Conservation (phyloP, 164 flowering plant genomes). For the Dillenia turbinata region DNA sequence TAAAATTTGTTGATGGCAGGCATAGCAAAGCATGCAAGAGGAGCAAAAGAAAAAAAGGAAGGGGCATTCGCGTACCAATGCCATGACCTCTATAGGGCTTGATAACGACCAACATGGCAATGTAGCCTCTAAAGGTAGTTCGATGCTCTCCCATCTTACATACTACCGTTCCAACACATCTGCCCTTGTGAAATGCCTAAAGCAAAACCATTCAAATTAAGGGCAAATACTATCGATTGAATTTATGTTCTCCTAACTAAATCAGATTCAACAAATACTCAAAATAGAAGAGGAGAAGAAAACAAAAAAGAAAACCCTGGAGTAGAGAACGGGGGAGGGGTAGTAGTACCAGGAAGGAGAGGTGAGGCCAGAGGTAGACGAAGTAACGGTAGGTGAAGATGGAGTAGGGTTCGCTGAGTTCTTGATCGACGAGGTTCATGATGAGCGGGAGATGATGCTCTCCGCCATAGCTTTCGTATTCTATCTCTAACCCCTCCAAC, state of each 20-base stretch:
- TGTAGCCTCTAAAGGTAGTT: slow-evolving; percentile 79
- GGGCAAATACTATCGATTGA: not conserved
- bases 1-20: too few relatives aligned
- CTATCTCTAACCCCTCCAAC: slow-evolving; percentile 47
- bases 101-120: slow-evolving; percentile 97
- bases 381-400: slow-evolving; percentile 98
- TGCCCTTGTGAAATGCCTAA: slow-evolving; percentile 84
- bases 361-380: slow-evolving; percentile 98
- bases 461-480: slow-evolving; percentile 84
- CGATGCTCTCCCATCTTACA: slow-evolving; percentile 99
- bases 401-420: slow-evolving; percentile 98
- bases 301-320: not conserved
- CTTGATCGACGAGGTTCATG: slow-evolving; percentile 86
- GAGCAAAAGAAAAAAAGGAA: not conserved
- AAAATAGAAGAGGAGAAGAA: not conserved
- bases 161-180: slow-evolving; percentile 89
- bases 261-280: not conserved
- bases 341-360: slow-evolving; percentile 64
- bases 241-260: not conserved
- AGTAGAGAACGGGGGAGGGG: not conserved
- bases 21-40: not conserved
- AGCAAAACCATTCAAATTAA: too few relatives aligned
- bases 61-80: slow-evolving; percentile 47
- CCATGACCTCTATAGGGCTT: slow-evolving; percentile 88
- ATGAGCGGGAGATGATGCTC: slow-evolving; percentile 92